Evolutionary conservation across 23 red algal species (phyloP).

Genomic region (Gracilariopsis chorda): DNA sequence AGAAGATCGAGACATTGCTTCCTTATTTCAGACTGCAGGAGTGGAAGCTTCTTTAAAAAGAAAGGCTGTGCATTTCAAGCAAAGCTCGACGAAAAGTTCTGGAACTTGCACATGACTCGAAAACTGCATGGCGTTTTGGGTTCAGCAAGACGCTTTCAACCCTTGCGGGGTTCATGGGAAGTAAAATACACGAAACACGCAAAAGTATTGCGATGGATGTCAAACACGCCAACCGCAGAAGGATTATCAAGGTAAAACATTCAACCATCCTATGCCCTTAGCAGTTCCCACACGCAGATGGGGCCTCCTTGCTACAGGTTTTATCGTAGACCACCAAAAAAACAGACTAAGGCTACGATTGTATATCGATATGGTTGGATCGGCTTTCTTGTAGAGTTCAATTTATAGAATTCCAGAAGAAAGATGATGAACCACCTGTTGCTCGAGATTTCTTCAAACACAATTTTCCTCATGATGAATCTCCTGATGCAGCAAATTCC

Average conservation of each 20-base stretch:
- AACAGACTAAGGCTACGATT: neutral
- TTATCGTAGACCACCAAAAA: neutral
- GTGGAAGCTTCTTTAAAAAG: neutral
- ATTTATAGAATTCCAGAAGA: neutral
- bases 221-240: neutral
- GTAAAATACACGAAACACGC: neutral
- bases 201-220: slow-evolving; percentile 4
- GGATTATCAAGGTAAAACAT: neutral
- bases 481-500: neutral
- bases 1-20: neutral
- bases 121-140: neutral
- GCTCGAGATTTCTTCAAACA: neutral
- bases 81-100: neutral
- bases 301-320: neutral
- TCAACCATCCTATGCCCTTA: neutral
- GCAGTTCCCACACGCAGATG: neutral
- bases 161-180: neutral
- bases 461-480: neutral
- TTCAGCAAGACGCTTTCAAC: neutral
- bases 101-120: neutral
- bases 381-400: neutral
- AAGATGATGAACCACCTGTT: neutral
- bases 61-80: neutral
- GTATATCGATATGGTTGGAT: neutral
- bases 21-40: neutral